Conservation (phyloP, 352 stramenopile species). For the Globisporangium sylvaticum region DNA sequence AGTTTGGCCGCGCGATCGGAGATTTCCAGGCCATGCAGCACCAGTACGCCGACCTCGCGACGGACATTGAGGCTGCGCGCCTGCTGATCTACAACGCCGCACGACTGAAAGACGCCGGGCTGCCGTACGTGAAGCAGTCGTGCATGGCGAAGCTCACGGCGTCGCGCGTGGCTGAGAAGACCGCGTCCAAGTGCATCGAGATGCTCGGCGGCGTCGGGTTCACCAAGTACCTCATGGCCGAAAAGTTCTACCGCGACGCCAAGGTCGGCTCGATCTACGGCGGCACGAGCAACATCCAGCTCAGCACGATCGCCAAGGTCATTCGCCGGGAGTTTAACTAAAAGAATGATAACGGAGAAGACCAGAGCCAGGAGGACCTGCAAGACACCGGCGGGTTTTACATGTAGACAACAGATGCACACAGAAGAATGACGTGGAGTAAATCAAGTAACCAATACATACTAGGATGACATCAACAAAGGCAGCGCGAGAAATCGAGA, state of each 20-base stretch:
- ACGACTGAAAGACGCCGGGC: constrained; percentile 86
- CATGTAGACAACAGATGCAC: neutral
- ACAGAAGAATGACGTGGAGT: too few relatives aligned
- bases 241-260: constrained; percentile 95
- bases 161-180: constrained; percentile 89
- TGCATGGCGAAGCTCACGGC: constrained; percentile 93
- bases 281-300: constrained; percentile 93
- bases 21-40: constrained; percentile 94
- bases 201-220: constrained; percentile 91
- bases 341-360: neutral
- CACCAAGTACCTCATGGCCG: constrained; percentile 85
- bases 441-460: neutral
- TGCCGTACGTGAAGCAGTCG: constrained; percentile 91
- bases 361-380: neutral
- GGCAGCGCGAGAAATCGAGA: too few relatives aligned
- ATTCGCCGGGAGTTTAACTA: constrained; percentile 64
- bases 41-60: constrained; percentile 90
- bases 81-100: constrained; percentile 91
- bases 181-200: constrained; percentile 91
- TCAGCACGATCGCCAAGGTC: constrained; percentile 83
- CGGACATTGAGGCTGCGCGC: constrained; percentile 87
- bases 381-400: neutral
- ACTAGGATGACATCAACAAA: neutral
- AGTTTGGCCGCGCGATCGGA: constrained; percentile 90
- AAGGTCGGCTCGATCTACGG: constrained; percentile 96